Evolutionary conservation across 2,329 filamentous ascomycete genomes (phyloP).

Genomic region (Elsinoe arachidis): DNA sequence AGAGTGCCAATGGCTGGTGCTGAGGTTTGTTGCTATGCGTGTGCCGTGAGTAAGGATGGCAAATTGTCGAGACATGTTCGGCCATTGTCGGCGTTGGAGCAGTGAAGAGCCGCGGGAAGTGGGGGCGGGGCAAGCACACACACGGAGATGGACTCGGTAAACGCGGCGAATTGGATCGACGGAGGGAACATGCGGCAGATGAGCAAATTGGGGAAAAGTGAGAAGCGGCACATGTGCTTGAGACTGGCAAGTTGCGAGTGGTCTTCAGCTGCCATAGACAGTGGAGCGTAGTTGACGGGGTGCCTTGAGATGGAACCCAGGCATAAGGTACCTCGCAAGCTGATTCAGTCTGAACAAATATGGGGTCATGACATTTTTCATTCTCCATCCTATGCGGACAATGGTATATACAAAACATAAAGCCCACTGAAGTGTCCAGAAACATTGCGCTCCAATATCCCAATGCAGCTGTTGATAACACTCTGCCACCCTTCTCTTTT

Average conservation of each 20-base stretch:
- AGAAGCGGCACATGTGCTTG: neutral
- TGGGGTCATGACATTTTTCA: slow-evolving; percentile 8
- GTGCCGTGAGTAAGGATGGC: neutral
- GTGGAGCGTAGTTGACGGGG: too few species aligned
- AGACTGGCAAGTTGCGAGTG: neutral
- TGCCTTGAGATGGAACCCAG: too few species aligned
- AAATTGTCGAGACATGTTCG: neutral
- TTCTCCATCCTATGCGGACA: neutral
- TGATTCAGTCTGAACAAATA: neutral
- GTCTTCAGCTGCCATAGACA: too few species aligned
- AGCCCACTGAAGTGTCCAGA: neutral
- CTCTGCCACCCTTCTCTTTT: neutral
- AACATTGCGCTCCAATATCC: slow-evolving; percentile 6
- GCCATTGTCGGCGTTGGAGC: neutral
- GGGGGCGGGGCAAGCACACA: neutral
- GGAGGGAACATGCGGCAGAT: neutral
- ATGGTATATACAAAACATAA: slow-evolving; percentile 9
- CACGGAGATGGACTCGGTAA: slow-evolving; percentile 10
- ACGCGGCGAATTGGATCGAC: neutral
- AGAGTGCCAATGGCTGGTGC: neutral
- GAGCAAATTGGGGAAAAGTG: too few species aligned
- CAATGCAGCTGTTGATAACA: neutral
- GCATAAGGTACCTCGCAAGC: too few species aligned
- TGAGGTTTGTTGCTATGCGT: neutral
- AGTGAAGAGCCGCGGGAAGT: neutral